phyloP scores from a whole-genome alignment of 1,139 yeast genomes.

The Saccharomyces hybrid region DNA sequence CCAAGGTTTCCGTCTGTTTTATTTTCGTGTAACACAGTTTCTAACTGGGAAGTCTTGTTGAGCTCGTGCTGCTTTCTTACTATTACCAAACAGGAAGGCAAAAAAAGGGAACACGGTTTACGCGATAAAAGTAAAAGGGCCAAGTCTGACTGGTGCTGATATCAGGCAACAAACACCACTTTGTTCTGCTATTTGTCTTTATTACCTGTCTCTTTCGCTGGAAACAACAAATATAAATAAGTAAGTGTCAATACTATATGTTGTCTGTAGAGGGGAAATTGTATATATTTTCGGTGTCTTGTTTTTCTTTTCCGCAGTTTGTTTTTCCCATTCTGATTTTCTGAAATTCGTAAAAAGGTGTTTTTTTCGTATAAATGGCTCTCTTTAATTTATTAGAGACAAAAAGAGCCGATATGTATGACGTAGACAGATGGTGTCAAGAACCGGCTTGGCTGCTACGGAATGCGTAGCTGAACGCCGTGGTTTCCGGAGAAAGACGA shows the following conservation, averaged over 20 bases:
- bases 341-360: background rate
- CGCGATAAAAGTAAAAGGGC: background rate
- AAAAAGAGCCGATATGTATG: background rate
- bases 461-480: background rate
- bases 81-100: background rate
- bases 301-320: background rate
- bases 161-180: background rate
- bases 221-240: background rate
- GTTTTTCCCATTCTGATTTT: background rate
- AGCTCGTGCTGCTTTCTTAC: background rate
- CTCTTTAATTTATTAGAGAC: background rate
- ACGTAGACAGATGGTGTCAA: background rate
- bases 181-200: background rate
- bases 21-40: background rate
- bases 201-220: background rate
- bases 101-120: background rate
- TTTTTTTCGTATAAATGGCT: background rate
- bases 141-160: background rate
- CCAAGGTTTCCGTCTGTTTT: background rate
- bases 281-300: background rate
- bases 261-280: background rate
- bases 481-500: background rate
- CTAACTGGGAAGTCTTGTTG: background rate
- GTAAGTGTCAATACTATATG: background rate
- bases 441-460: background rate